A percentile compares a stretch with the other conserved stretches of the same genome.
These are phyloP conservation scores for Beauveria sp. DNA, from an alignment of 2,329 filamentous ascomycete species.

Conservation along the genomic window DNA sequence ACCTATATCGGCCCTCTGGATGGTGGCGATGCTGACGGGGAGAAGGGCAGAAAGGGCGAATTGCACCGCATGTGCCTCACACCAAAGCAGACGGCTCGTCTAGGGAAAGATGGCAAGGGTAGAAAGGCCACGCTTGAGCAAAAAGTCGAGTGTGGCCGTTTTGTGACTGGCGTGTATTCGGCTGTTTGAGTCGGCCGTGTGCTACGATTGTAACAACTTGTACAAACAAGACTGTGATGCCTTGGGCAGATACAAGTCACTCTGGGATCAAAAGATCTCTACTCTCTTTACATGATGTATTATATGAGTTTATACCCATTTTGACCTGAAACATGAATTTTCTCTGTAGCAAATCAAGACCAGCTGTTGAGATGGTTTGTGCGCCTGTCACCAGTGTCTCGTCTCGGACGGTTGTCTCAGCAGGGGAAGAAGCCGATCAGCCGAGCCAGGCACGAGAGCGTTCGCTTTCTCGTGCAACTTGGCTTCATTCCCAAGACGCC, in stretches of 20 bases:
- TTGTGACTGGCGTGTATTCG: constrained; percentile 78
- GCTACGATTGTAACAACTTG: not conserved
- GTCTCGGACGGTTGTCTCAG: not conserved
- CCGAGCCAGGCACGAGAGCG: not conserved
- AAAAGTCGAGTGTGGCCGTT: constrained; percentile 77
- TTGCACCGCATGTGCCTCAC: constrained; percentile 74
- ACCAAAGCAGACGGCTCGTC: constrained; percentile 60
- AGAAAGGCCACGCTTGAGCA: constrained; percentile 74
- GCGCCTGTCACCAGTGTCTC: not conserved
- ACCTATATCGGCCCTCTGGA: constrained; percentile 75
- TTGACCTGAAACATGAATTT: not conserved
- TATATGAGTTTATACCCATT: not conserved
- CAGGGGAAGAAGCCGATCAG: not conserved
- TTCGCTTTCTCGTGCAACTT: not conserved
- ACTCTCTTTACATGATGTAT: not conserved
- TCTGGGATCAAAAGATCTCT: not conserved
- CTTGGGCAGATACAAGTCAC: not conserved
- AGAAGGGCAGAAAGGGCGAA: constrained; percentile 52
- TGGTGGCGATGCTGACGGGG: constrained; percentile 47
- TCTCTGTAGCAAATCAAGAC: not conserved
- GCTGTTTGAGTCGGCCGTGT: constrained; percentile 31
- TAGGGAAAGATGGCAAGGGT: constrained; percentile 53
- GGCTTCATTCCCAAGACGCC: not conserved
- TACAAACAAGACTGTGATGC: constrained; percentile 4
- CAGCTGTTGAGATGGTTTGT: not conserved